phyloP scores from a whole-genome alignment of 495 filamentous ascomycete genomes.

The Xylaria venustula region DNA sequence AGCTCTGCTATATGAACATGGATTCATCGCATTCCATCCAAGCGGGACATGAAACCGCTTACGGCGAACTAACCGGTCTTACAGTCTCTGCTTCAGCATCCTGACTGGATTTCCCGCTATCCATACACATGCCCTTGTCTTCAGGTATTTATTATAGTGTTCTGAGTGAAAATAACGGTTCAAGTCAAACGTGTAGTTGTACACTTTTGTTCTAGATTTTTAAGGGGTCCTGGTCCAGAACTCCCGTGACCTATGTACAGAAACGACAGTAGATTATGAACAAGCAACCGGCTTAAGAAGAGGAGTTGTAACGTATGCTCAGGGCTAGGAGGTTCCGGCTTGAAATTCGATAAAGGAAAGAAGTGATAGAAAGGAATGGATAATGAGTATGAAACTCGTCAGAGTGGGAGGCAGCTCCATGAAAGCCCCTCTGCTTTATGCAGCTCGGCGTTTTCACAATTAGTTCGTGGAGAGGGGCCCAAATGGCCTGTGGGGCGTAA shows the following conservation, averaged over 20 bases:
- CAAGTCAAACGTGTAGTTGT: not conserved
- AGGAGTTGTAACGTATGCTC: not conserved
- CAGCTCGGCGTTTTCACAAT: too few species aligned
- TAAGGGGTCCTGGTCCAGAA: not conserved
- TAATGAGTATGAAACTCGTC: not conserved
- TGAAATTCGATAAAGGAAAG: constrained; percentile 3
- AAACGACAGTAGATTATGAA: constrained; percentile 9
- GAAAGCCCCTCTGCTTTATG: not conserved
- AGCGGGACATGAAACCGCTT: not conserved
- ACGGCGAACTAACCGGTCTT: not conserved
- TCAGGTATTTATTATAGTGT: too few species aligned
- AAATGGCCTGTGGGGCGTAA: too few species aligned
- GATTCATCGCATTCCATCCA: constrained; percentile 5
- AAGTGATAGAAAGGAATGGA: not conserved
- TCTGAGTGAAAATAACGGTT: too few species aligned
- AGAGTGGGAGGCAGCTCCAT: not conserved
- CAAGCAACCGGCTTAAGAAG: constrained; percentile 4
- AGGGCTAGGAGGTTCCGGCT: not conserved
- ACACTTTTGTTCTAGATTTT: constrained; percentile 10
- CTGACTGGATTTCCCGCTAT: constrained; percentile 6
- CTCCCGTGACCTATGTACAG: constrained; percentile 7
- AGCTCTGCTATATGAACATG: not conserved
- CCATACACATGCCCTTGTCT: not conserved
- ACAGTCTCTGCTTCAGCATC: not conserved
- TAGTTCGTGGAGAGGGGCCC: too few species aligned